Base-by-base conservation (phyloP, 2,329 filamentous ascomycete species). In the Sporothrix mexicana region DNA sequence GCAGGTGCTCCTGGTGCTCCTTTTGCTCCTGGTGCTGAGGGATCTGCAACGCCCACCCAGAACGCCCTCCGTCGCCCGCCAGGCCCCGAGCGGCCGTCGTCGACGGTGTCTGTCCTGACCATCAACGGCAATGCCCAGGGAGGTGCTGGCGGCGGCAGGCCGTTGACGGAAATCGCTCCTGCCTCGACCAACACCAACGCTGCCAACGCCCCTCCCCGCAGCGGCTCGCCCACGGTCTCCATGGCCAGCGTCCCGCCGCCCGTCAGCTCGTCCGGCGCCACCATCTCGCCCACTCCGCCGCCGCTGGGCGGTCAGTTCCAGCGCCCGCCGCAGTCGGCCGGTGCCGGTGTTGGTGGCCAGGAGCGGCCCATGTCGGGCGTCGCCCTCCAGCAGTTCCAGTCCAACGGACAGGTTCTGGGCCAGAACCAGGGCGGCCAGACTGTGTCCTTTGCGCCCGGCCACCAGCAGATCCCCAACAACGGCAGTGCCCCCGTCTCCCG, bases 101-200 rank as follows among this genome's bases (percentile, higher is more conserved):
- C 74, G 15, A 47, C 59, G 3, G 36, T 74, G n/a, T 74, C 74
- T 12, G 70, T 72, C 6, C 25, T 69, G 13, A 72, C 70, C 0
- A 51, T 51, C 13, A 69, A 51, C 25, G 23, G 51, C 61, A 12
- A 23, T 5, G 51, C 51, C 20, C 20, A 10, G 10, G 51, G 20
- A 3, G 20, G 20, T 12, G 51, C 15, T 6, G 45, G 20, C 20
- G 23, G 23, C 5, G 23, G 20, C 43, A 12, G 15, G 36, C 51
- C 51, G 0, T 5, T 51, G 62, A 25, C 15, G 1, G 47, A 66
- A 30, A 51, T 23, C 5, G 8, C 7, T 6, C 25, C 57, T 0
- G 55, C 43, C 15, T 13, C 43, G 4, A 23, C 61, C 13, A 30
- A 55, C 12, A n/a, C n/a, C n/a, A 9, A 51, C 15, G 10, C 13